Conservation (phyloP, 371 early-diverging fungal species). For the Fennellomyces sp. region DNA sequence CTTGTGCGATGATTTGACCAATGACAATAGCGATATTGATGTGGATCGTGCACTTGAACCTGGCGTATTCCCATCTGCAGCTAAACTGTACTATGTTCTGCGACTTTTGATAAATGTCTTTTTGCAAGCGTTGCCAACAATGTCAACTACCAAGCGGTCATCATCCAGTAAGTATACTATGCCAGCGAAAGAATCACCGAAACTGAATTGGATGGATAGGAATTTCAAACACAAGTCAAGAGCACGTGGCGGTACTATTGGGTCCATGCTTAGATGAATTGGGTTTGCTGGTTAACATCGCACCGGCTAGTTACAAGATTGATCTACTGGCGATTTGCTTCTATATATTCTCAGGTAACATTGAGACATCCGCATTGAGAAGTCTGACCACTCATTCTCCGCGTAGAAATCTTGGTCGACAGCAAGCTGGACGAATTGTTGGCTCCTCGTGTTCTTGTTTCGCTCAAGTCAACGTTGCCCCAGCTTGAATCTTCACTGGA, state of each 20-base stretch:
- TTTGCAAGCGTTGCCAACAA: slow-evolving; percentile 45
- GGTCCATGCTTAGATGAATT: slow-evolving; percentile 48
- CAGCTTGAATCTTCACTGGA: slow-evolving; percentile 32
- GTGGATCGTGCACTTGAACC: slow-evolving; percentile 40
- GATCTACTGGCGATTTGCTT: slow-evolving; percentile 49
- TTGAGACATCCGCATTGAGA: too few species aligned
- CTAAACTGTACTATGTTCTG: slow-evolving; percentile 51
- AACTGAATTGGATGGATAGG: neutral
- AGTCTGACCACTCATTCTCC: too few species aligned
- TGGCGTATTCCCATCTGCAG: slow-evolving; percentile 45
- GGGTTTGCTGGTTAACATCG: slow-evolving; percentile 37
- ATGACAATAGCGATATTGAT: slow-evolving; percentile 10
- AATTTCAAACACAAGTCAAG: slow-evolving; percentile 2
- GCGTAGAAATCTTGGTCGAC: slow-evolving; percentile 30
- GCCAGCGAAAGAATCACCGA: neutral
- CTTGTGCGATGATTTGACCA: slow-evolving; percentile 46
- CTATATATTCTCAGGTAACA: slow-evolving; percentile 39
- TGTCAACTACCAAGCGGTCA: slow-evolving; percentile 32
- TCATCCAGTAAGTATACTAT: slow-evolving; percentile 15
- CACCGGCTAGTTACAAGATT: slow-evolving; percentile 44
- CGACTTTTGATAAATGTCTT: slow-evolving; percentile 52
- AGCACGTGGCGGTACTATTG: slow-evolving; percentile 27
- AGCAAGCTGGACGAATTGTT: slow-evolving; percentile 30
- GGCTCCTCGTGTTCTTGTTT: slow-evolving; percentile 46
- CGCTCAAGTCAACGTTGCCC: slow-evolving; percentile 42